Evolutionary conservation across 1,284 basidiomycete species (phyloP).

Genomic region (Hymenochaete sp.): DNA sequence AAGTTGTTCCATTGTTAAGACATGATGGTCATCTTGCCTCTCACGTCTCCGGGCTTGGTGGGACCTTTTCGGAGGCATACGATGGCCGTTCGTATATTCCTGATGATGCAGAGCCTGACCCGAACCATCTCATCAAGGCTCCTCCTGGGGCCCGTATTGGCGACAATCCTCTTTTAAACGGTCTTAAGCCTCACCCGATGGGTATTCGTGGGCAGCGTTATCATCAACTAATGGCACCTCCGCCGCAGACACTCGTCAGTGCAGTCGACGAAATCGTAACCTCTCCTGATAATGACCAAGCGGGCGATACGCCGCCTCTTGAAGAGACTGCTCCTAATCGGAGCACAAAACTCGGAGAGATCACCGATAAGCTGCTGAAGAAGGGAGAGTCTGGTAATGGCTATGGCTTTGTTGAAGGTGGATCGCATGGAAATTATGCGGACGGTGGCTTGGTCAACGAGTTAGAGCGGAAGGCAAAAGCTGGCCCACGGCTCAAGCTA

Average conservation of each 20-base stretch:
- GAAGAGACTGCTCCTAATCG: too few relatives aligned
- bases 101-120: constrained; percentile 12
- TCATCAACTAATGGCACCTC: too few relatives aligned
- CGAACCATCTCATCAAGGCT: constrained; percentile 1
- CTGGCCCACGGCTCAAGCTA: constrained; percentile 6
- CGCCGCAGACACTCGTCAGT: too few relatives aligned
- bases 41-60: constrained; percentile 14
- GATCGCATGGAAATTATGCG: constrained; percentile 6
- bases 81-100: constrained; percentile 16
- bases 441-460: background rate
- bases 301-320: too few relatives aligned
- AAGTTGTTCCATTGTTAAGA: constrained; percentile 3
- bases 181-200: constrained; percentile 9
- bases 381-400: constrained; percentile 10
- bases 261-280: too few relatives aligned
- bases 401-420: constrained; percentile 15
- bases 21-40: constrained; percentile 13
- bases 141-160: constrained; percentile 14
- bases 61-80: constrained; percentile 9
- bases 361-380: constrained; percentile 1
- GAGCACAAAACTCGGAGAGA: background rate
- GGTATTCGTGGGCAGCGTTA: constrained; percentile 5
- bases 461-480: background rate
- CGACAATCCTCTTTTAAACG: constrained; percentile 5
- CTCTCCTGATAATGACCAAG: too few relatives aligned